Conservation (phyloP, 768 basidiomycete species). For the Tricholoma matsutake region DNA sequence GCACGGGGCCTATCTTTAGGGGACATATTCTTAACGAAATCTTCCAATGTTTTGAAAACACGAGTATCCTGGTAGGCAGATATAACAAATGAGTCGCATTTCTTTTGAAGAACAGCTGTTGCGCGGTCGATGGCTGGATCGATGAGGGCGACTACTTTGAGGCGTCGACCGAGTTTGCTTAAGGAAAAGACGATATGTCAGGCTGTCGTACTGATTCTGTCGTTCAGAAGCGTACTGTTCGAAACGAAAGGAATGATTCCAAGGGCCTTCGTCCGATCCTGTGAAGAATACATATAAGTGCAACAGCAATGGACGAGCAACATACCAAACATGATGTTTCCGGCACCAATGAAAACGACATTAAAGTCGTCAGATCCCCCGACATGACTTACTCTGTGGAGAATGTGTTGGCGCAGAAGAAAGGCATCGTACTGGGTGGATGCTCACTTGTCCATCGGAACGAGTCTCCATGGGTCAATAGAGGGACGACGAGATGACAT, state of each 20-base stretch:
- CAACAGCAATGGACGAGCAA: slow-evolving; percentile 5
- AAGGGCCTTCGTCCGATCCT: slow-evolving; percentile 88
- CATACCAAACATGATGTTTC: slow-evolving; percentile 96
- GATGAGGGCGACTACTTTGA: slow-evolving; percentile 93
- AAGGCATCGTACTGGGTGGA: slow-evolving; percentile 4
- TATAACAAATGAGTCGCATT: slow-evolving; percentile 89
- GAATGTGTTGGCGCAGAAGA: slow-evolving; percentile 12
- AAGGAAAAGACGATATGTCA: not conserved
- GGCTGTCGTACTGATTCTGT: not conserved
- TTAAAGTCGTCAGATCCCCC: slow-evolving; percentile 79
- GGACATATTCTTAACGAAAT: slow-evolving; percentile 71
- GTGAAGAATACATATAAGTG: not conserved
- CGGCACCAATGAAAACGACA: slow-evolving; percentile 92
- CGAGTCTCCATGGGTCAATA: slow-evolving; percentile 72
- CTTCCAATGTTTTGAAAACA: slow-evolving; percentile 80
- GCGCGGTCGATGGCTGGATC: slow-evolving; percentile 89
- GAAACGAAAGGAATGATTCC: slow-evolving; percentile 91
- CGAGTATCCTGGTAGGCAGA: slow-evolving; percentile 90
- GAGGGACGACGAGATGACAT: slow-evolving; percentile 61
- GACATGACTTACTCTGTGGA: slow-evolving; percentile 44
- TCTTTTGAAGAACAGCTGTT: slow-evolving; percentile 75
- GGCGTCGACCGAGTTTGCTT: slow-evolving; percentile 92
- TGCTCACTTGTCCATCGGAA: slow-evolving; percentile 77
- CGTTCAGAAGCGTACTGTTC: slow-evolving; percentile 59
- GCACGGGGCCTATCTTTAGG: slow-evolving; percentile 71